Percentiles rank a stretch among this genome's conserved stretches.
Conservation (phyloP, 257 asterid species). For the Solanum lycopersicoides region DNA sequence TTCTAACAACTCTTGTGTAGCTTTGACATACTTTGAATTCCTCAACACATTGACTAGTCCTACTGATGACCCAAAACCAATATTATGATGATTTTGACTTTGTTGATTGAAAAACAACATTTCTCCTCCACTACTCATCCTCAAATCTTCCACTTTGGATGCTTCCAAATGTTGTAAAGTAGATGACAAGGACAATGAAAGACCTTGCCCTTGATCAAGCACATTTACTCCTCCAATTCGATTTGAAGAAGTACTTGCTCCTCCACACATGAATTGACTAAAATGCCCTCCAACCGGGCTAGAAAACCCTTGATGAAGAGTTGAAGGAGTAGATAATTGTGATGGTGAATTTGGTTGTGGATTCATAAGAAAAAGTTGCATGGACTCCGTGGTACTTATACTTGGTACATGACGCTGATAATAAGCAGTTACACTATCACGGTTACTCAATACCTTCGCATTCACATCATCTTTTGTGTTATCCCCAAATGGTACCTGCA, state of each 20-base stretch:
- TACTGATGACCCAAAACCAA: slow-evolving; percentile 31
- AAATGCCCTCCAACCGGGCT: slow-evolving; percentile 20
- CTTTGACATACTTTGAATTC: slow-evolving; percentile 64
- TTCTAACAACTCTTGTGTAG: slow-evolving; percentile 75
- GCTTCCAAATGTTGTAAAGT: slow-evolving; percentile 62
- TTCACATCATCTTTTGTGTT: slow-evolving; percentile 4
- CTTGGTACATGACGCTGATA: slow-evolving; percentile 16
- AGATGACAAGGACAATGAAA: slow-evolving; percentile 71
- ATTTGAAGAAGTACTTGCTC: slow-evolving; percentile 7
- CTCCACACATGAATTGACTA: slow-evolving; percentile 48
- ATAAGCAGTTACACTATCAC: background rate
- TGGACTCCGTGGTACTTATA: slow-evolving; percentile 68
- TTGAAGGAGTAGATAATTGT: slow-evolving; percentile 27
- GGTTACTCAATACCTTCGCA: background rate
- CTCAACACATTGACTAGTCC: slow-evolving; percentile 49
- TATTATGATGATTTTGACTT: slow-evolving; percentile 24
- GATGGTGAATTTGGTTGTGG: slow-evolving; percentile 50
- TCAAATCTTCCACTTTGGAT: slow-evolving; percentile 59
- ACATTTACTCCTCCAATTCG: slow-evolving; percentile 31
- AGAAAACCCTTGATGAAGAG: slow-evolving; percentile 40
- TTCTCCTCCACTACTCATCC: slow-evolving; percentile 41
- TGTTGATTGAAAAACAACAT: slow-evolving; percentile 65
- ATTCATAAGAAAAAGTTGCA: slow-evolving; percentile 87
- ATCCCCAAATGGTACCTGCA: slow-evolving; percentile 21
- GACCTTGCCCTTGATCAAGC: slow-evolving; percentile 59